phyloP scores from a whole-genome alignment of 139 green algal species.

The Ettlia oleoabundans region DNA sequence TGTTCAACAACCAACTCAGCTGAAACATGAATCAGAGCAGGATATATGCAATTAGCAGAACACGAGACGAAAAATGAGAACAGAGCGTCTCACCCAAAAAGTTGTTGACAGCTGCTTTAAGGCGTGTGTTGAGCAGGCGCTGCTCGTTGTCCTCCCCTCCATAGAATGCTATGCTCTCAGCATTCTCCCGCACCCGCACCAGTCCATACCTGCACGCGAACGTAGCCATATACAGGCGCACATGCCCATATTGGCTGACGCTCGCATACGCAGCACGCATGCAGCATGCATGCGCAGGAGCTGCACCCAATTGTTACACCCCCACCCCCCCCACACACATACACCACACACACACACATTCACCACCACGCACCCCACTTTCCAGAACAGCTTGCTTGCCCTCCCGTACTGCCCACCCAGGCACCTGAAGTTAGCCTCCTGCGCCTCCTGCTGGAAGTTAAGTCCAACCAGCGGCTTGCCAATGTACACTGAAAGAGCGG shows the following conservation, averaged over 20 bases:
- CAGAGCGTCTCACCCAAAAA: constrained; percentile 35
- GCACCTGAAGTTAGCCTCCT: constrained; percentile 85
- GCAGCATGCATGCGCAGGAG: too few relatives aligned
- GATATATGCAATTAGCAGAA: background rate
- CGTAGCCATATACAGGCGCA: too few relatives aligned
- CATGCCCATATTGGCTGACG: too few relatives aligned
- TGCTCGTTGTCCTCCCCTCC: constrained; percentile 72
- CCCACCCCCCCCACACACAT: too few relatives aligned
- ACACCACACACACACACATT: background rate
- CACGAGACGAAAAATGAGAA: background rate
- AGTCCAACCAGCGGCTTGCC: constrained; percentile 86
- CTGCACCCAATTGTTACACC: too few relatives aligned
- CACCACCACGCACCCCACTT: background rate
- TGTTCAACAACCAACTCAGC: too few relatives aligned
- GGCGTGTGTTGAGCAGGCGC: constrained; percentile 62
- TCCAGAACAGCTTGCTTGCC: too few relatives aligned
- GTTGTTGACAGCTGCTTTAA: constrained; percentile 81
- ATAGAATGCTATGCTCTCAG: constrained; percentile 96
- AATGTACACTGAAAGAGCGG: constrained; percentile 73
- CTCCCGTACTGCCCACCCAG: too few relatives aligned
- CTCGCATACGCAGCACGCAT: too few relatives aligned
- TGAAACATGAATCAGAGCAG: background rate
- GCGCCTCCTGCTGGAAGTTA: constrained; percentile 97
- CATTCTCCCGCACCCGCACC: constrained; percentile 94
- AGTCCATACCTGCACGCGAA: constrained; percentile 72